phyloP scores from a whole-genome alignment of 768 basidiomycete genomes.

The Coprinopsis sp. region DNA sequence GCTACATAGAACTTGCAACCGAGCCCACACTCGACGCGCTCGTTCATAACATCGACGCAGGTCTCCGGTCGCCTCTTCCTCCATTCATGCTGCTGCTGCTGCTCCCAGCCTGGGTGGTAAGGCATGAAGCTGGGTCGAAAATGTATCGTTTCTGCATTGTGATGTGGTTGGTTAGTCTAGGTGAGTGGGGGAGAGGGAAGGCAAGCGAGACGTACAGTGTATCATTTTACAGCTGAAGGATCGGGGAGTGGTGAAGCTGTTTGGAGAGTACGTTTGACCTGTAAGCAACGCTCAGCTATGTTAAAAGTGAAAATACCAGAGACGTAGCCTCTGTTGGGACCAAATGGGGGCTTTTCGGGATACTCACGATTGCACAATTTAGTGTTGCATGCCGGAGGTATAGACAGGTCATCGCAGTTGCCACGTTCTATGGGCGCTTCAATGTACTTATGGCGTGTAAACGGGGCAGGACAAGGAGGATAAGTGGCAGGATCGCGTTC shows the following conservation, averaged over 20 bases:
- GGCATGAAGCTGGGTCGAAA: not conserved
- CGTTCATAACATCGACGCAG: not conserved
- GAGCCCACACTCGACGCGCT: not conserved
- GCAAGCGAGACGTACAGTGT: constrained; percentile 6
- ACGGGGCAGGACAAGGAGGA: too few relatives aligned
- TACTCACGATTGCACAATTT: constrained; percentile 7
- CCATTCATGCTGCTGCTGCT: too few relatives aligned
- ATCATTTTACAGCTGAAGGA: constrained; percentile 7
- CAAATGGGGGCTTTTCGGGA: too few relatives aligned
- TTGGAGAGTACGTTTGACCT: constrained; percentile 10
- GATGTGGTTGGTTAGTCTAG: not conserved
- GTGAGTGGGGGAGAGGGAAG: not conserved
- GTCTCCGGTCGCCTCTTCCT: not conserved
- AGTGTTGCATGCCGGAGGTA: constrained; percentile 1
- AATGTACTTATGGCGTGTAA: too few relatives aligned
- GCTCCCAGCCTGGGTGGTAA: not conserved
- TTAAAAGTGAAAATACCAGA: too few relatives aligned
- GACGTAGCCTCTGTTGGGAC: too few relatives aligned
- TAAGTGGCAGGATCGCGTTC: too few relatives aligned
- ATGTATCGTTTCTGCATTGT: constrained; percentile 6
- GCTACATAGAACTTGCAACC: constrained; percentile 1
- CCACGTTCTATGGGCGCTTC: too few relatives aligned
- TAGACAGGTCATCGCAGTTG: not conserved
- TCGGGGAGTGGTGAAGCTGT: constrained; percentile 1
- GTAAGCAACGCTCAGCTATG: too few relatives aligned